A percentile compares a stretch with the other conserved stretches of the same genome.
Evolutionary conservation across 331 rosid species (phyloP).

Genomic region (Stylosanthes scabra): DNA sequence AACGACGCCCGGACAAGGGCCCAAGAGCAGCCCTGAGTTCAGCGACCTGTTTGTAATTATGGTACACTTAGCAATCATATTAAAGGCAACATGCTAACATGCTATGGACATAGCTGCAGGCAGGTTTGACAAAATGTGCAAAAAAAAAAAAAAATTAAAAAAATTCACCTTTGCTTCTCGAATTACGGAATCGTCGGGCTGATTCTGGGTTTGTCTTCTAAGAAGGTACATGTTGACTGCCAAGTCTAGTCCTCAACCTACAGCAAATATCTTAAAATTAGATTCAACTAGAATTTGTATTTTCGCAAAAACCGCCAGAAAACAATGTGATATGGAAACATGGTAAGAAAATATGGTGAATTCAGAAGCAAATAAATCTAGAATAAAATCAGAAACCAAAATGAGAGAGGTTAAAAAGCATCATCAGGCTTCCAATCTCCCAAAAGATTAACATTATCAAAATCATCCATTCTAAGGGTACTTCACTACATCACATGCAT

Average conservation of each 20-base stretch:
- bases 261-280: conserved; percentile 28
- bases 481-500: conserved; percentile 3
- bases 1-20: conserved; percentile 61
- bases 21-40: conserved; percentile 77
- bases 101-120: not conserved
- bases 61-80: not conserved
- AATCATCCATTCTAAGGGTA: not conserved
- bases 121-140: not conserved
- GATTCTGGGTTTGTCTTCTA: conserved; percentile 59
- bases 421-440: not conserved
- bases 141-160: not conserved
- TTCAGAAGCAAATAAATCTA: conserved; percentile 3
- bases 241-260: conserved; percentile 40
- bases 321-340: not conserved
- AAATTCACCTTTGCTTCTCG: conserved; percentile 52
- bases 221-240: conserved; percentile 61
- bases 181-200: conserved; percentile 50
- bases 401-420: not conserved
- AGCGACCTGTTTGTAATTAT: conserved; percentile 54
- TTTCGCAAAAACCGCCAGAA: not conserved
- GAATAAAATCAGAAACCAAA: not conserved
- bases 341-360: not conserved
- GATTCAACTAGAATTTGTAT: not conserved
- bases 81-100: not conserved
- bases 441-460: not conserved